Evolutionary conservation across 805 yeast species (phyloP).

Genomic region (Ascoidea rubescens): DNA sequence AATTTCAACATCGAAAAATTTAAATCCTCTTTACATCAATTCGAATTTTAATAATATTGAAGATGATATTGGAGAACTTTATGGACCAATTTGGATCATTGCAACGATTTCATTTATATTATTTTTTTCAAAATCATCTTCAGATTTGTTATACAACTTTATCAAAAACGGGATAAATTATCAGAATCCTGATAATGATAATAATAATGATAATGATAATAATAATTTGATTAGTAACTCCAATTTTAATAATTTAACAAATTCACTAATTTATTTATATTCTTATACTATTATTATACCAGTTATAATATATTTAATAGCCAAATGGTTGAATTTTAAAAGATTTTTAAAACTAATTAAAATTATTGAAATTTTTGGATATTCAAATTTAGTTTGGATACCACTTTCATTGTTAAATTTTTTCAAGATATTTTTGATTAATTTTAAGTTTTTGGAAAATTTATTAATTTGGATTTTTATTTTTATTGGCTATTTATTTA

Average conservation of each 20-base stretch:
- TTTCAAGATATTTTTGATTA: slow-evolving; percentile 38
- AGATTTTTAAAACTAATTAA: slow-evolving; percentile 37
- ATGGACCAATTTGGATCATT: slow-evolving; percentile 86
- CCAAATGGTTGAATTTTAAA: slow-evolving; percentile 37
- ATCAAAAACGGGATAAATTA: slow-evolving; percentile 22
- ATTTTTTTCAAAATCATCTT: slow-evolving; percentile 63
- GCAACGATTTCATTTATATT: slow-evolving; percentile 64
- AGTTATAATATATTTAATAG: slow-evolving; percentile 30
- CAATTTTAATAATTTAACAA: slow-evolving; percentile 34
- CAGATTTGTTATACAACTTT: slow-evolving; percentile 47
- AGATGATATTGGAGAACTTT: slow-evolving; percentile 48
- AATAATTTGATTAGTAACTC: slow-evolving; percentile 44
- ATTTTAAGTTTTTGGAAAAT: slow-evolving; percentile 27
- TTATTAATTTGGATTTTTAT: slow-evolving; percentile 53
- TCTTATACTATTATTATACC: slow-evolving; percentile 69
- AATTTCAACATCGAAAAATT: slow-evolving; percentile 2
- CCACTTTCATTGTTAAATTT: slow-evolving; percentile 58
- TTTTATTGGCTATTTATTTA: slow-evolving; percentile 41
- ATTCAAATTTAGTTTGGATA: slow-evolving; percentile 75
- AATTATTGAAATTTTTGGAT: slow-evolving; percentile 68
- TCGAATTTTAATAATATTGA: slow-evolving; percentile 14
- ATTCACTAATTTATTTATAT: slow-evolving; percentile 57
- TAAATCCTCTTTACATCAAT: not conserved
- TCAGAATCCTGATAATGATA: slow-evolving; percentile 14
- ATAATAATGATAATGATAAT: slow-evolving; percentile 23